phyloP scores from a whole-genome alignment of 2,329 filamentous ascomycete species.

The Pseudogymnoascus sp. region DNA sequence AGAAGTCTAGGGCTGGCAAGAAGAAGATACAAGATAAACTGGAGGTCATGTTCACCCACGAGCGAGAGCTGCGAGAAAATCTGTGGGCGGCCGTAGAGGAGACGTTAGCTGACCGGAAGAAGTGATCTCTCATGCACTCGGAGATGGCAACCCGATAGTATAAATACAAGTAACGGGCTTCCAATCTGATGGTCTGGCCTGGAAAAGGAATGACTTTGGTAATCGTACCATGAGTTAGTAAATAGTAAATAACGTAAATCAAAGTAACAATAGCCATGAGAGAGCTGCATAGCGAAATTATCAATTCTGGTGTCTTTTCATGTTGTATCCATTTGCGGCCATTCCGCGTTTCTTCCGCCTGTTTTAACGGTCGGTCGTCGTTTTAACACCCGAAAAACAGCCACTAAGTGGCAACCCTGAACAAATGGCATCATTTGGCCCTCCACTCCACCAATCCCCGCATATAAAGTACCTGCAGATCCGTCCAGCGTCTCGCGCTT shows the following conservation, averaged over 20 bases:
- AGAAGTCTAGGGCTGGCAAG: conserved; percentile 39
- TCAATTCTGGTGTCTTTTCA: neutral
- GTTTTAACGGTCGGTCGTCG: neutral
- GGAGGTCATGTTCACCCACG: conserved; percentile 47
- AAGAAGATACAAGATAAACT: conserved; percentile 49
- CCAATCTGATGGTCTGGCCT: neutral
- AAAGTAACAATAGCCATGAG: neutral
- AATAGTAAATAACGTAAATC: neutral
- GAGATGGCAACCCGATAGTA: conserved; percentile 4
- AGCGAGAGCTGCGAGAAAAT: conserved; percentile 50
- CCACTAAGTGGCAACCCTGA: conserved; percentile 5
- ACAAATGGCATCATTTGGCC: conserved; percentile 5
- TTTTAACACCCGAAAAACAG: conserved; percentile 7
- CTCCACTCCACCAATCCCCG: conserved; percentile 1
- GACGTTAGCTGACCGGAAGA: conserved; percentile 19
- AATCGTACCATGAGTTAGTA: neutral
- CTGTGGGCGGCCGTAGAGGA: conserved; percentile 53
- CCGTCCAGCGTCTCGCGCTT: neutral
- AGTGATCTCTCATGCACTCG: neutral
- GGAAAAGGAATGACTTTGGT: neutral
- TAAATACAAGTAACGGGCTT: neutral
- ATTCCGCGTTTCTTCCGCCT: neutral
- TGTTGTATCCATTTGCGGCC: neutral
- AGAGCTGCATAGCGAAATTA: neutral
- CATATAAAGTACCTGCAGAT: conserved; percentile 5